Evolutionary conservation across 2,329 filamentous ascomycete genomes (phyloP), one percentile per base, ranked within the genome.

Genomic region (Berkeleyomyces rouxiae): DNA sequence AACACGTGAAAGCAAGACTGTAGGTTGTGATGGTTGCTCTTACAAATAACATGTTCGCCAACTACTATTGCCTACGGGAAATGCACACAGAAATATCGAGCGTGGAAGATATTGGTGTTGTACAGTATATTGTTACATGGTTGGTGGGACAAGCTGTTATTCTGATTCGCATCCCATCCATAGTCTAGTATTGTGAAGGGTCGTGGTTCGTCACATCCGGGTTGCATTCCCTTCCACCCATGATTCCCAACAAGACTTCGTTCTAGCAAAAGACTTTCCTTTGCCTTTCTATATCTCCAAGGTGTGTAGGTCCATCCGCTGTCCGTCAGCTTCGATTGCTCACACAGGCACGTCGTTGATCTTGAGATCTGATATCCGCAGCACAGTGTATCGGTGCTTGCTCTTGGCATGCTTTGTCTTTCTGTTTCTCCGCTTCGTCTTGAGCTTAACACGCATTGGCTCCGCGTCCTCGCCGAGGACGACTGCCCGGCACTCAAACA

Each of bases 361-460:
- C 71, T 81, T 85, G 66, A 97, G 71, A 74, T 97, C 88, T 71
- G 87, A 86, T 67, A 99, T 87, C 70, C 85, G 81, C 74, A 99
- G 71, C 31, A 96, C 82, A 2, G 93, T 99, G 74, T 87, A 96
- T 70, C 82, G 80, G 72, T 95, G 89, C 81, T 99, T 96, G 78
- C 90, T 96, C 76, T 80, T 86, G 7, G 93, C 86, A 64, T 81
- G 83, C 77, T 84, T 89, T 59, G 82, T 80, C 71, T 86, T 80
- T 70, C 88, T 77, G 73, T 86, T 86, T 70, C 83, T 87, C 77
- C 84, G 76, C 81, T 90, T 91, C 69, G 82, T 92, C 81, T 92
- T 92, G 75, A 88, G 78, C 76, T 88, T 88, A 68, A 84, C 76
- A 64, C 88, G 78, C 76, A 92, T 72, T 42, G 88, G 88, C 76